phyloP scores from a whole-genome alignment of 1,139 yeast species.

The Casaregolazyma lundiana region DNA sequence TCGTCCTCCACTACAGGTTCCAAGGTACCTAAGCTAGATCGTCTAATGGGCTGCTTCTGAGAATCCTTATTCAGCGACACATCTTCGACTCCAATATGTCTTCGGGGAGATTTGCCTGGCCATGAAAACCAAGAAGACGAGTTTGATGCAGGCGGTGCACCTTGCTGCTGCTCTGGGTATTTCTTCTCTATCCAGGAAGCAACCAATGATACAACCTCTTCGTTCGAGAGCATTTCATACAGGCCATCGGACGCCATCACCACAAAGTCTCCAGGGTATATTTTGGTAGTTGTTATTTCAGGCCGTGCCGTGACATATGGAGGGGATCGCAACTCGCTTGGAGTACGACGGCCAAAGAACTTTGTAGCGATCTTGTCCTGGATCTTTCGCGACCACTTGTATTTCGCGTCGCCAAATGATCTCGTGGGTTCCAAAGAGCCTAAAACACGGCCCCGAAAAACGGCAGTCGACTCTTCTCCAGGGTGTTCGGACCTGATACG shows the following conservation, averaged over 20 bases:
- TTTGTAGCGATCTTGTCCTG: conserved; percentile 72
- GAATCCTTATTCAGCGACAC: conserved; percentile 41
- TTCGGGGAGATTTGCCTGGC: conserved; percentile 14
- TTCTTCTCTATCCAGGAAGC: conserved; percentile 89
- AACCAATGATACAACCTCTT: conserved; percentile 87
- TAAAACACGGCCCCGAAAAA: conserved; percentile 76
- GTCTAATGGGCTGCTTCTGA: conserved; percentile 55
- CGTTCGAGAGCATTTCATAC: conserved; percentile 86
- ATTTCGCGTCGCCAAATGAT: conserved; percentile 96
- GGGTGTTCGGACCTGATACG: conserved; percentile 88
- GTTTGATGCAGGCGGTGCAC: conserved; percentile 21
- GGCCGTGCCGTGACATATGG: conserved; percentile 98
- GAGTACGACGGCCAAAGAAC: conserved; percentile 80
- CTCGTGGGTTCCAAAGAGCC: conserved; percentile 96
- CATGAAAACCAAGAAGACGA: conserved; percentile 5
- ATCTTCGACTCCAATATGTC: conserved; percentile 30
- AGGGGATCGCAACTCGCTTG: conserved; percentile 76
- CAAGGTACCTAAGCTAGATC: conserved; percentile 37
- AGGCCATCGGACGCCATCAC: conserved; percentile 95
- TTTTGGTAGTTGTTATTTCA: conserved; percentile 75
- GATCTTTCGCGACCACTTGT: conserved; percentile 72
- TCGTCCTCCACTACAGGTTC: conserved; percentile 62
- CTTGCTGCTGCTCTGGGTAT: conserved; percentile 43
- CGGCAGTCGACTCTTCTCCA: conserved; percentile 74
- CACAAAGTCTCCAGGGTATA: conserved; percentile 77